These are phyloP conservation scores for Amphicarpaea edgeworthii DNA, from an alignment of 306 rosid genomes.

Conservation along the genomic window DNA sequence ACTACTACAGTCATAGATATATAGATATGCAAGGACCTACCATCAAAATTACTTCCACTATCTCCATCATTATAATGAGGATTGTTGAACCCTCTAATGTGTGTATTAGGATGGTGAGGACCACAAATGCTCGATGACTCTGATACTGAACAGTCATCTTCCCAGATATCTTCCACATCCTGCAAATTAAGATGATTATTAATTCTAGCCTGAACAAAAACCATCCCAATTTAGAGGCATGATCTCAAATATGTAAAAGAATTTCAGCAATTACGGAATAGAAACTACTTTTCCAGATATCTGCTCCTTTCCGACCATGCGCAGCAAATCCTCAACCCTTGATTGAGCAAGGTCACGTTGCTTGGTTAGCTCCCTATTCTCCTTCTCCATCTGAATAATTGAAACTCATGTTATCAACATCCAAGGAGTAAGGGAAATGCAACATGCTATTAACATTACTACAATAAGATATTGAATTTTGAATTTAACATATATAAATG, in stretches of 20 bases:
- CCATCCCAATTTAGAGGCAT: constrained; percentile 36
- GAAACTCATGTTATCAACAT: constrained; percentile 35
- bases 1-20: constrained; percentile 19
- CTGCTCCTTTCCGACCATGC: constrained; percentile 69
- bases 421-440: constrained; percentile 31
- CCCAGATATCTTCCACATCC: constrained; percentile 61
- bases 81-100: constrained; percentile 63
- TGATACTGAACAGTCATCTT: constrained; percentile 81
- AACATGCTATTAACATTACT: constrained; percentile 26
- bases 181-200: constrained; percentile 54
- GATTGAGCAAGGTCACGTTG: constrained; percentile 96
- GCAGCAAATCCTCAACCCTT: constrained; percentile 82
- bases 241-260: constrained; percentile 31
- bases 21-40: constrained; percentile 48
- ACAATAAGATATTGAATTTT: constrained; percentile 5
- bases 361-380: constrained; percentile 82
- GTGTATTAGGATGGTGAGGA: constrained; percentile 47
- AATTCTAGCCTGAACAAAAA: constrained; percentile 50
- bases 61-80: constrained; percentile 67
- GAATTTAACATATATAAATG: too few relatives aligned
- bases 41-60: constrained; percentile 57
- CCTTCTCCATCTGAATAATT: constrained; percentile 85
- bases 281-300: constrained; percentile 66
- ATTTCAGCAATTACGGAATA: constrained; percentile 25
- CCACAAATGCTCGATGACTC: constrained; percentile 71